These are phyloP conservation scores for Aspergillus costaricaensis DNA, from an alignment of 2,329 filamentous ascomycete species.

Conservation along the genomic window DNA sequence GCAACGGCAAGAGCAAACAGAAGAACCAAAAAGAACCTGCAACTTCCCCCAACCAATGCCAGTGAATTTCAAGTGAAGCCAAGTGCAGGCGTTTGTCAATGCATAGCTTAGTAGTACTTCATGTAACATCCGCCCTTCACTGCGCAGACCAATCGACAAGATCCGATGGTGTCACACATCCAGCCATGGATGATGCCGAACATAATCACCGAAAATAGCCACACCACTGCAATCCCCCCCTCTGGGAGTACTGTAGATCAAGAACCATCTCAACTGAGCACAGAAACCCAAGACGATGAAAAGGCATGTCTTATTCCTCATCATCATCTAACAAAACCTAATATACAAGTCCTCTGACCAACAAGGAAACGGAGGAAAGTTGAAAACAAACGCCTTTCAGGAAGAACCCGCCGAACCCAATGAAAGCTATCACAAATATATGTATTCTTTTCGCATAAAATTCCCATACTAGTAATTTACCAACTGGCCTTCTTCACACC, in stretches of 20 bases:
- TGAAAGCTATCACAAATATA: constrained; percentile 20
- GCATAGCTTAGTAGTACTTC: not conserved
- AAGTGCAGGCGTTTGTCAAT: constrained; percentile 1
- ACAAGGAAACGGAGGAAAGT: not conserved
- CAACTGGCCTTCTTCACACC: constrained; percentile 96
- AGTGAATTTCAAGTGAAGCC: not conserved
- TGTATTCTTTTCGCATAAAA: constrained; percentile 11
- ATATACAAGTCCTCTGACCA: constrained; percentile 17
- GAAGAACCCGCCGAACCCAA: constrained; percentile 22
- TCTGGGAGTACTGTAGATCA: no score
- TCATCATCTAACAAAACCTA: constrained; percentile 3
- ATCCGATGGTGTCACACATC: not conserved
- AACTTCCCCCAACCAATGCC: constrained; percentile 6
- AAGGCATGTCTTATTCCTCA: not conserved
- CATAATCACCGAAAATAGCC: no score
- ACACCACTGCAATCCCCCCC: not conserved
- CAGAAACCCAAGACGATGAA: not conserved
- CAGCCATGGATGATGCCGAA: not conserved
- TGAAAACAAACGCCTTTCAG: constrained; percentile 30
- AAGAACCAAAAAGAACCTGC: not conserved
- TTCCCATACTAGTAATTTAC: constrained; percentile 54
- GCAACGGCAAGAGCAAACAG: not conserved
- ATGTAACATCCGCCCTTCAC: not conserved
- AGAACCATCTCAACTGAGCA: not conserved
- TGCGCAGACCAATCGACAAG: not conserved